Base-by-base conservation (phyloP, 371 early-diverging fungal species). In the Mucor lusitanicus region DNA sequence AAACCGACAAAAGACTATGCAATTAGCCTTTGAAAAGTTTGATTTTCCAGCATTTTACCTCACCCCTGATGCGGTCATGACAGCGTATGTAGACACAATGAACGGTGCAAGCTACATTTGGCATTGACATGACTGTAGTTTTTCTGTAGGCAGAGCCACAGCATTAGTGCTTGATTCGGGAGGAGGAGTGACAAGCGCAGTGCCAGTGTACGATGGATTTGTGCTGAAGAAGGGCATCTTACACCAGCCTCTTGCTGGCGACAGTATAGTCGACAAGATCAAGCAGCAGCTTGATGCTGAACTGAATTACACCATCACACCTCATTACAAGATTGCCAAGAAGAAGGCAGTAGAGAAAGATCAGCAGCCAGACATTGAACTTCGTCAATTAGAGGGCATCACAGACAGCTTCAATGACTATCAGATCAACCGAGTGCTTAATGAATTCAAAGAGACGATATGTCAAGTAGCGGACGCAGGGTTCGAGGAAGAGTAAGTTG, bases 171-270 rank as follows among this genome's bases (percentile, higher is more conserved):
- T 99, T 62, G 97, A 97, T 72, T 92, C 93, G 17, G 99, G 99
- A 4, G 95, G 90, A 63, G 87, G 90, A 33, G 81, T 82, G 62
- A 94, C 97, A 3, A 92, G 93, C 71, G 96, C 91, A 6, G 93
- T 93, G 3, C 98, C 99, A 25, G 98, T 99, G 0, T 92, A 88
- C 71, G 99, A 99, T 70, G 99, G 99, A 44, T 97, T 92, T 76
- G 94, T 94, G 7, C 72, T 99, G 39, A 93, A 93, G 42, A 96
- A 96, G 81, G 94, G 92, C 17, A 86, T 95, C 19, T 78, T 87
- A 69, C 88, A 90, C 40, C 92, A 93, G 70, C 75, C 87, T 6
- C 59, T 95, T 42, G 98, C 90, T 42, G 98, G 97, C 53, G 90
- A 97, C 68, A 78, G 88, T 7, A 68, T 98, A 1, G 91, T 94